These are phyloP conservation scores for Chytriomyces hyalinus DNA, from an alignment of 192 early-diverging fungal species.

Conservation along the genomic window DNA sequence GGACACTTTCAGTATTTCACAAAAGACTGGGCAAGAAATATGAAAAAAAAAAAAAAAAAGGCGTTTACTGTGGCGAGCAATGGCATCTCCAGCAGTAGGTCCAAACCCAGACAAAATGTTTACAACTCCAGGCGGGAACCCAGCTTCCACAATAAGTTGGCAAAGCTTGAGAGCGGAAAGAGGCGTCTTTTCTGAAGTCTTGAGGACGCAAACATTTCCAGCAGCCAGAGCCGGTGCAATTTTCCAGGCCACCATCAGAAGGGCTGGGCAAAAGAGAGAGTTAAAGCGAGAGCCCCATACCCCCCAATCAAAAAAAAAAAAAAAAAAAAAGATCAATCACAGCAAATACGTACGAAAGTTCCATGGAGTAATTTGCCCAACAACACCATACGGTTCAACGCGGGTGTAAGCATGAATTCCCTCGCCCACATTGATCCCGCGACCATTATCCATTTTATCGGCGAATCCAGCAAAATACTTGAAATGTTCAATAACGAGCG, in stretches of 20 bases:
- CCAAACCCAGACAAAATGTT: slow-evolving; percentile 59
- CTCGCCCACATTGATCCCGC: slow-evolving; percentile 28
- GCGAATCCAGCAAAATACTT: slow-evolving; percentile 46
- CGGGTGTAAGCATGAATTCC: slow-evolving; percentile 33
- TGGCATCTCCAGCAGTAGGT: slow-evolving; percentile 57
- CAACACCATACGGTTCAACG: slow-evolving; percentile 47
- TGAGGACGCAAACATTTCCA: slow-evolving; percentile 43
- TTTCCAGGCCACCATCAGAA: slow-evolving; percentile 45
- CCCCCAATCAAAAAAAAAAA: too few relatives aligned
- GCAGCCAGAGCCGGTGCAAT: slow-evolving; percentile 44
- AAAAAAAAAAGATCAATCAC: too few relatives aligned
- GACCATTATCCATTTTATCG: slow-evolving; percentile 42
- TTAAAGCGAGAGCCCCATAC: too few relatives aligned
- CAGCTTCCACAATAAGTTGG: slow-evolving; percentile 42
- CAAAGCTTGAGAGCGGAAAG: slow-evolving; percentile 43
- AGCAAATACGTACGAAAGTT: slow-evolving; percentile 8
- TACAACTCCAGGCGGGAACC: slow-evolving; percentile 59
- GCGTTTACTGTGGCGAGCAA: slow-evolving; percentile 47
- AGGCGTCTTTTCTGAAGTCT: slow-evolving; percentile 47
- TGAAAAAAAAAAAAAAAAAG: neutral
- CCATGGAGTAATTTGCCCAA: slow-evolving; percentile 44
- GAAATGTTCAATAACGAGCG: neutral
- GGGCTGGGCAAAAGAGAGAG: neutral
- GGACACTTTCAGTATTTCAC: neutral
- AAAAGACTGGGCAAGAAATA: slow-evolving; percentile 35